Base-by-base conservation (phyloP, 192 early-diverging fungal species). In the Coemansia sp. region DNA sequence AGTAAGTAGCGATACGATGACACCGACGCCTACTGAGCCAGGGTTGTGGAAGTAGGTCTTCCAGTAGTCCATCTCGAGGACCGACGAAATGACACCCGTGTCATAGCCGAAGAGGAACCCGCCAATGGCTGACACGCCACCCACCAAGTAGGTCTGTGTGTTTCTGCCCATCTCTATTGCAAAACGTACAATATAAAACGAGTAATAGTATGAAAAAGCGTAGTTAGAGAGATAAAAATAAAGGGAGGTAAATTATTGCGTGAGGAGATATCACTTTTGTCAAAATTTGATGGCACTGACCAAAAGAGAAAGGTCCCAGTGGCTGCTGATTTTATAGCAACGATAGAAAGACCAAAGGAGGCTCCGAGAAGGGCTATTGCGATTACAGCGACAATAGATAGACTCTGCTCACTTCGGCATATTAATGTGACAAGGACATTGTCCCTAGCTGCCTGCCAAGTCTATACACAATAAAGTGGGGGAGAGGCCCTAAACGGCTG, bases 61-160 rank as follows among this genome's bases (percentile, higher is more conserved):
- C 48, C 87, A 92, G 53, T 74, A 71, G 16, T 64, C 68, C 90
- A 92, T 91, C 68, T 85, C 87, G 64, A 89, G 79, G 56, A 90
- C 86, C 48, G 87, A 88, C 45, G 88, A 86, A 70, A 90, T 90
- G 19, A 90, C 85, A 29, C 90, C 92, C 10, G 84, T 89, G 76
- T 93, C 92, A 66, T 91, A 93, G 61, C 92, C 92, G 71, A 91
- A 92, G 56, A 90, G 74, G 59, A 90, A 78, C 16, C 86, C 88
- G 68, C 87, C 89, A 56, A 90, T 69, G 59, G 89, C 82, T 37
- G 87, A 84, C 50, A 90, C 69, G 2, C 67, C 63, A 27, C 82
- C 81, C 8, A 83, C 86, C 46, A 72, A 36, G 54, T 81, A 81
- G 8, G 61, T 39, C 53, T 67, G 65, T n/a, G 61, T 21, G 29